Evolutionary conservation across 139 green algal genomes (phyloP).

Genomic region (Chlamydomonas eustigma): DNA sequence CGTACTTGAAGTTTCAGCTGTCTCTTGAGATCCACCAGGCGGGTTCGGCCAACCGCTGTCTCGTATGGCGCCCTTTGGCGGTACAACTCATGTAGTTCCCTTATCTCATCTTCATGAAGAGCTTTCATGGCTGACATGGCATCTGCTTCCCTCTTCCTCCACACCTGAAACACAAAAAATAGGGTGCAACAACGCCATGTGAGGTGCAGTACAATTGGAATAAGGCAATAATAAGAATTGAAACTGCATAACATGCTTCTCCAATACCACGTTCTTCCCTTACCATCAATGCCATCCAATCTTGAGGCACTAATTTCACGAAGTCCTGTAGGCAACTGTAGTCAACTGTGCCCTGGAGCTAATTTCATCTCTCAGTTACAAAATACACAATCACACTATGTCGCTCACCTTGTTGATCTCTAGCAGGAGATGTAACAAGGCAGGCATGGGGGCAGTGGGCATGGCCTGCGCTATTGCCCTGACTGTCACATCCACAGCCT

Average conservation of each 20-base stretch:
- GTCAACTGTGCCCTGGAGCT: too few relatives aligned
- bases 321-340: too few relatives aligned
- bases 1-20: constrained; percentile 26
- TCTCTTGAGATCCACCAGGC: constrained; percentile 20
- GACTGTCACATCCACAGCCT: constrained; percentile 9
- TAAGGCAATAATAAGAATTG: too few relatives aligned
- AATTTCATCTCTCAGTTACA: too few relatives aligned
- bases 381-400: too few relatives aligned
- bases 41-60: constrained; percentile 17
- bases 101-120: constrained; percentile 10
- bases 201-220: too few relatives aligned
- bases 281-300: too few relatives aligned
- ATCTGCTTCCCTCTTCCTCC: constrained; percentile 14
- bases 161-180: constrained; percentile 12
- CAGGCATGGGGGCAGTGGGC: constrained; percentile 1
- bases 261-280: too few relatives aligned
- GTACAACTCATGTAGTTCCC: constrained; percentile 23
- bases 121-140: neutral
- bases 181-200: too few relatives aligned
- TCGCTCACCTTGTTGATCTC: constrained; percentile 24
- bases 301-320: too few relatives aligned
- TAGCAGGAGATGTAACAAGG: constrained; percentile 13
- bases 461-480: neutral
- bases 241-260: too few relatives aligned
- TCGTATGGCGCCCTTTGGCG: constrained; percentile 30